Evolutionary conservation across 805 yeast genomes (phyloP).

Genomic region (Ogataea henricii): DNA sequence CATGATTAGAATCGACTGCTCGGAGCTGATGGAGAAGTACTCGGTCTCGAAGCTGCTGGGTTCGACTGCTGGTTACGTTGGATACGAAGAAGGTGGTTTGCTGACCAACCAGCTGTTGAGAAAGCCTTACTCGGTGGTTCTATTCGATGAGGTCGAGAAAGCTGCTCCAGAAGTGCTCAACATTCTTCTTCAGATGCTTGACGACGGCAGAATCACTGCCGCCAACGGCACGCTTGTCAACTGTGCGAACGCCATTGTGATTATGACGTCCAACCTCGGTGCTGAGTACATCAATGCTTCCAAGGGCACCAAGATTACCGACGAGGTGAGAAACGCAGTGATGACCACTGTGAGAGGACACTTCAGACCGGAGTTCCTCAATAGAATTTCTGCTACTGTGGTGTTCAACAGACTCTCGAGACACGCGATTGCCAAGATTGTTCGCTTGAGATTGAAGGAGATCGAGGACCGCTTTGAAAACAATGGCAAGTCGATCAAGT

Average conservation of each 20-base stretch:
- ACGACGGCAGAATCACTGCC: constrained; percentile 94
- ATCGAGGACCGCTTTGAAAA: constrained; percentile 82
- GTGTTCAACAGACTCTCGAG: constrained; percentile 91
- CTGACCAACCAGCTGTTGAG: constrained; percentile 89
- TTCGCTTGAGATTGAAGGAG: constrained; percentile 79
- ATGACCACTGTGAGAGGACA: constrained; percentile 83
- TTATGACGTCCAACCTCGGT: constrained; percentile 97
- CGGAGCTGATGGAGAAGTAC: constrained; percentile 93
- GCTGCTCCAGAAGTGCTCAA: constrained; percentile 98
- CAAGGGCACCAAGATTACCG: constrained; percentile 62
- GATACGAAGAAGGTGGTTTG: constrained; percentile 97
- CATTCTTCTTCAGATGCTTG: constrained; percentile 85
- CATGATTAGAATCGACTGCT: constrained; percentile 96
- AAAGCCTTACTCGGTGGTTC: constrained; percentile 92
- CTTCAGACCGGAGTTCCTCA: constrained; percentile 96
- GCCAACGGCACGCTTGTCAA: constrained; percentile 92
- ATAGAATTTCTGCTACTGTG: constrained; percentile 91
- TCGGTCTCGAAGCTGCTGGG: constrained; percentile 93
- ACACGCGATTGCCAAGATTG: constrained; percentile 91
- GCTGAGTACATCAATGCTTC: constrained; percentile 81
- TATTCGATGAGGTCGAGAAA: constrained; percentile 97
- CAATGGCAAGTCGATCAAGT: constrained; percentile 75
- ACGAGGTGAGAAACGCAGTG: constrained; percentile 71
- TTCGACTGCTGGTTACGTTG: constrained; percentile 96
- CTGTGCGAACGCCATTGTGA: constrained; percentile 88